Evolutionary conservation across 2,329 filamentous ascomycete species (phyloP), one percentile per base, ranked within the genome.

Genomic region (Alternaria brassicicola): DNA sequence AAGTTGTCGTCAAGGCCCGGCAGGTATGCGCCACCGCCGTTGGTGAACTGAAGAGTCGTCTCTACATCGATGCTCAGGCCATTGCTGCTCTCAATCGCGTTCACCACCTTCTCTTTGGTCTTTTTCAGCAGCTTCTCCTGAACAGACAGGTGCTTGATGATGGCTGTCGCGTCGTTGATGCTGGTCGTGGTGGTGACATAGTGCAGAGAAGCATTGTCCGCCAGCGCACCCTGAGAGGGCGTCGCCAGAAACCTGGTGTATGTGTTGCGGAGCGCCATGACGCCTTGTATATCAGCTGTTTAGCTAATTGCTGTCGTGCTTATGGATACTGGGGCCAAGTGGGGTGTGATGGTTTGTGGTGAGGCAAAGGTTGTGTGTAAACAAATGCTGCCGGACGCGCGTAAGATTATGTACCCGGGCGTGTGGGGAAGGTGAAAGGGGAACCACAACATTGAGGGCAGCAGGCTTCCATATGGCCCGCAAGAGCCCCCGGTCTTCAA

Each of bases 1-100:
- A 98, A 97, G 81, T 97, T 97, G 82, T 97, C 93, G 72, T 98
- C 94, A 47, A 99, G 83, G 46, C 88, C 88, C 5, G 94, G 94
- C 55, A 98, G 85, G 80, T 95, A 98, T 64, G 89, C 85, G 64
- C 93, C 94, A 65, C 94, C 95, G 63, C 90, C 88, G 62, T 84
- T 87, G 55, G 88, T 76, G 76, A 99, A 97, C 74, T 96, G 90
- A 46, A 98, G 79, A 2, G 87, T 88, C 23, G 92, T 95, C 72
- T 96, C 90, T 46, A 93, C 83, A 78, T 98, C 93, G 58, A 91
- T 74, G 55, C 88, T 90, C 65, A 96, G 79, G 42, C 87, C 86
- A 76, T 87, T 85, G 55, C 83, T 76, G 61, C 88, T 88, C 75
- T 97, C 91, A 52, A 98, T 84, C 25, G 86, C 82, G 71, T 86